Evolutionary conservation across 2,329 filamentous ascomycete genomes (phyloP).

Genomic region (Trichoderma gracile): DNA sequence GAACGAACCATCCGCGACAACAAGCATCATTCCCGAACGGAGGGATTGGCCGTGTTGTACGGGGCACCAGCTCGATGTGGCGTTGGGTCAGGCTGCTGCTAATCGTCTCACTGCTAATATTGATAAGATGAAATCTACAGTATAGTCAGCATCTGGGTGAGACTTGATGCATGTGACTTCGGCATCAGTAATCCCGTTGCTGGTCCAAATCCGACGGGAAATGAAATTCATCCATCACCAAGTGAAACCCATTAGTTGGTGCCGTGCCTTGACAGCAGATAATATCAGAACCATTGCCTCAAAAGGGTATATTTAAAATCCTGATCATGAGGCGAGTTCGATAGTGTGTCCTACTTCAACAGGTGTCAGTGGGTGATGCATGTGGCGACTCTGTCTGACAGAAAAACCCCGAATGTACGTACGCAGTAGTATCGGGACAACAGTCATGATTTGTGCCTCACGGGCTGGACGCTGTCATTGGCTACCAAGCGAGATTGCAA

Average conservation of each 20-base stretch:
- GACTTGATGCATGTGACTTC: too few species aligned
- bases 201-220: too few species aligned
- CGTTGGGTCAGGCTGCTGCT: neutral
- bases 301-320: too few species aligned
- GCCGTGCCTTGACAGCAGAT: too few species aligned
- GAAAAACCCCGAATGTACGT: slow-evolving; percentile 10
- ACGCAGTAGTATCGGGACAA: neutral
- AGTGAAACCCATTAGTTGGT: too few species aligned
- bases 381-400: neutral
- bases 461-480: neutral
- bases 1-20: neutral
- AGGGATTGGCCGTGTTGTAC: neutral
- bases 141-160: too few species aligned
- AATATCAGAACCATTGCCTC: too few species aligned
- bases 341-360: neutral
- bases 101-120: neutral
- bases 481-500: neutral
- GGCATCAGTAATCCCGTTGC: too few species aligned
- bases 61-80: neutral
- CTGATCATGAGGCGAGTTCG: too few species aligned
- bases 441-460: neutral
- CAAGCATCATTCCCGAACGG: neutral
- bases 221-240: too few species aligned
- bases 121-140: too few species aligned
- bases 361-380: neutral